Evolutionary conservation across 78 protist species (phyloP).

Genomic region (Acrasis kona): DNA sequence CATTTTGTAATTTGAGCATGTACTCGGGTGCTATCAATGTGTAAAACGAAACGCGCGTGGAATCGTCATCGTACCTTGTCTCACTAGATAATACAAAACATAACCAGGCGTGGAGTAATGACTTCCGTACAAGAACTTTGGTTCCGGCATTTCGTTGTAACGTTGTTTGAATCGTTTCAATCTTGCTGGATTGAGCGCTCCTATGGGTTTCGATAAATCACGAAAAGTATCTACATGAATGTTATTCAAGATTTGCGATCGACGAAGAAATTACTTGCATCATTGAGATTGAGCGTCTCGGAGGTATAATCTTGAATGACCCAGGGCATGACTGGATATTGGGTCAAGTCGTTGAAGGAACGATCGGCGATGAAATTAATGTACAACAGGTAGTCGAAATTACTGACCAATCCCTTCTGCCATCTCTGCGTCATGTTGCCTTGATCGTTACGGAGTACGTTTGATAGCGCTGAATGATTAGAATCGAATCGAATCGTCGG

Average conservation of each 20-base stretch:
- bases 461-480: too few species aligned
- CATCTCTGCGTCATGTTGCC: slow-evolving; percentile 35
- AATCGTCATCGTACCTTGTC: too few species aligned
- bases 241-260: too few species aligned
- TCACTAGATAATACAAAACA: slow-evolving; percentile 79
- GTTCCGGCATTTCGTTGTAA: slow-evolving; percentile 53
- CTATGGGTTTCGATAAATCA: slow-evolving; percentile 82
- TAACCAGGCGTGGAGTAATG: slow-evolving; percentile 90
- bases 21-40: slow-evolving; percentile 75
- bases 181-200: slow-evolving; percentile 70
- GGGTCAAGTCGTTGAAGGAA: slow-evolving; percentile 71
- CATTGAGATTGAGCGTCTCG: slow-evolving; percentile 12
- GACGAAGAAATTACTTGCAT: slow-evolving; percentile 35
- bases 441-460: slow-evolving; percentile 17
- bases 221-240: too few species aligned
- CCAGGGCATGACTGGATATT: slow-evolving; percentile 84
- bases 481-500: neutral
- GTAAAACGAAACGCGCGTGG: too few species aligned
- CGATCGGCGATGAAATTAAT: slow-evolving; percentile 77
- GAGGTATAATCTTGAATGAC: slow-evolving; percentile 43
- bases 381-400: slow-evolving; percentile 74
- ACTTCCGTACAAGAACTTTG: slow-evolving; percentile 81
- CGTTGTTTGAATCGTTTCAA: slow-evolving; percentile 44
- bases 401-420: slow-evolving; percentile 63
- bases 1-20: slow-evolving; percentile 79